phyloP scores from a whole-genome alignment of 495 filamentous ascomycete species.

The Hypoxylon fragiforme region DNA sequence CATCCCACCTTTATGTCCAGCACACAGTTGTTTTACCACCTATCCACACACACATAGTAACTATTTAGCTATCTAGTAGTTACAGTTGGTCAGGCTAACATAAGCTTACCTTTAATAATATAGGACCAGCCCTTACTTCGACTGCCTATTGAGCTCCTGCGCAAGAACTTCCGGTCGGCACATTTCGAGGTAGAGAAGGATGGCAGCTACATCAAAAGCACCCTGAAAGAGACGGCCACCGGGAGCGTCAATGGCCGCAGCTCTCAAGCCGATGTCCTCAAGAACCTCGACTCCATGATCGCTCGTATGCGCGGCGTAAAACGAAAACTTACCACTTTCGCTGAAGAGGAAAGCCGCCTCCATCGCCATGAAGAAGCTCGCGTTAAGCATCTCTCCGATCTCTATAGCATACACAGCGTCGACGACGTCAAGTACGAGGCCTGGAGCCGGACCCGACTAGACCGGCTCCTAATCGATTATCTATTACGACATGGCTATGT shows the following conservation, averaged over 20 bases:
- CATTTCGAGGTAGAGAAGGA: conserved; percentile 83
- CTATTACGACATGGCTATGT: conserved; percentile 81
- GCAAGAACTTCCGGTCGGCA: conserved; percentile 88
- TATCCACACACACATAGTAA: too few species aligned
- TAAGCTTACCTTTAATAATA: not conserved
- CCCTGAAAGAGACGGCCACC: conserved; percentile 70
- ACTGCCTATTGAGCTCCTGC: conserved; percentile 84
- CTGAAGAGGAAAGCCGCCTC: conserved; percentile 75
- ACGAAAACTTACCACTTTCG: conserved; percentile 75
- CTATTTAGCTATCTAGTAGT: too few species aligned
- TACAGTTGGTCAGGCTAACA: too few species aligned
- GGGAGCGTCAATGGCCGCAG: conserved; percentile 63
- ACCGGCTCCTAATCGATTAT: conserved; percentile 88
- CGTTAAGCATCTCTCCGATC: conserved; percentile 74
- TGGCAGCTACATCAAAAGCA: conserved; percentile 65
- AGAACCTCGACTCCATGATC: conserved; percentile 81
- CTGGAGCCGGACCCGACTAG: conserved; percentile 80
- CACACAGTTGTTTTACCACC: not conserved
- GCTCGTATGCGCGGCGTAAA: conserved; percentile 80
- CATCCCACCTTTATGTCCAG: too few species aligned
- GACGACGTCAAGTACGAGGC: conserved; percentile 92
- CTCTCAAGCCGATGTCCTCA: conserved; percentile 68
- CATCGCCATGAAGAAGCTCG: conserved; percentile 74
- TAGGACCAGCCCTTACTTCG: conserved; percentile 96
- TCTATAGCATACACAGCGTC: conserved; percentile 78